These are phyloP conservation scores for Taphrina confusa DNA, from an alignment of 1,139 yeast genomes.

Conservation along the genomic window DNA sequence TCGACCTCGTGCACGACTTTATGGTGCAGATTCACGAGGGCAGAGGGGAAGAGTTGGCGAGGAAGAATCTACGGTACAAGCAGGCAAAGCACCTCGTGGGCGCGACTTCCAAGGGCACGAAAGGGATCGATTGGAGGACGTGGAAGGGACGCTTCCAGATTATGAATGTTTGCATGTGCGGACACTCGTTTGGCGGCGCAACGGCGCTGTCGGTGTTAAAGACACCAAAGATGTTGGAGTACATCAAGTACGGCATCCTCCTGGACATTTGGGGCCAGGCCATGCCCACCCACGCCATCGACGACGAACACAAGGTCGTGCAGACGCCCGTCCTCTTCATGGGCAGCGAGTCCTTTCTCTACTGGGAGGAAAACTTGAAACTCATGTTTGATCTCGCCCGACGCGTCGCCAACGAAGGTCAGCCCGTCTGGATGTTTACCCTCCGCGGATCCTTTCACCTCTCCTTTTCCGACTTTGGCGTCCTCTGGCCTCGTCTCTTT, in stretches of 20 bases:
- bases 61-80: conserved; percentile 7
- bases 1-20: conserved; percentile 16
- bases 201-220: conserved; percentile 20
- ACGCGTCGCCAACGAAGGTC: background rate
- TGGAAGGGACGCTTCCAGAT: conserved; percentile 18
- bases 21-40: conserved; percentile 19
- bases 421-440: conserved; percentile 18
- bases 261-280: conserved; percentile 33
- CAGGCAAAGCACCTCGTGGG: conserved; percentile 8
- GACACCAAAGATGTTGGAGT: conserved; percentile 20
- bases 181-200: conserved; percentile 32
- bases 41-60: conserved; percentile 19
- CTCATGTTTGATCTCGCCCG: conserved; percentile 29
- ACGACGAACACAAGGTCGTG: conserved; percentile 12
- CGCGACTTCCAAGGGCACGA: conserved; percentile 24
- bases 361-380: conserved; percentile 33
- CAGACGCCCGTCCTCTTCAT: conserved; percentile 20
- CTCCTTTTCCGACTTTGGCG: conserved; percentile 28
- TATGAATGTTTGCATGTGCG: conserved; percentile 17
- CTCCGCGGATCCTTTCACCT: conserved; percentile 34
- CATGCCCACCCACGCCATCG: conserved; percentile 21
- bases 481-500: conserved; percentile 31
- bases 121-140: conserved; percentile 25
- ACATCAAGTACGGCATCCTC: conserved; percentile 30
- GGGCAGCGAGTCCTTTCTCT: conserved; percentile 26